Evolutionary conservation across 352 stramenopile genomes (phyloP).

Genomic region (Halophytophthora polymorphica): DNA sequence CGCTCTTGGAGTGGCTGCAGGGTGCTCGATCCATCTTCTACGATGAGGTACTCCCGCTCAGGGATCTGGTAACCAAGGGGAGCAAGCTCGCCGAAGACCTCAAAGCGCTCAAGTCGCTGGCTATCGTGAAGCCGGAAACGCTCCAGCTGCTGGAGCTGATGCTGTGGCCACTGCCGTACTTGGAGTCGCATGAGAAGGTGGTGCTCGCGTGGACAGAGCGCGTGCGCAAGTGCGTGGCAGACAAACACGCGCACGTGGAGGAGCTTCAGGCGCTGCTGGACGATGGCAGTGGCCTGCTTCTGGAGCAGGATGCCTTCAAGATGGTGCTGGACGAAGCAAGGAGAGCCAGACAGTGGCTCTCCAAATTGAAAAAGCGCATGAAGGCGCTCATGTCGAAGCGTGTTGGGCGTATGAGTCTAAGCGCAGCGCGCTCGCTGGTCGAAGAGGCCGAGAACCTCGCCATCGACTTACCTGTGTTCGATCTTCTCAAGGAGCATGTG

Average conservation of each 20-base stretch:
- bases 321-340: constrained; percentile 79
- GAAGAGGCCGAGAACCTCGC: constrained; percentile 79
- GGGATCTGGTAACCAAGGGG: constrained; percentile 57
- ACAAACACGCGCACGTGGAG: constrained; percentile 54
- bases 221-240: constrained; percentile 52
- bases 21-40: constrained; percentile 77
- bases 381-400: constrained; percentile 71
- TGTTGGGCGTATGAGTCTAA: constrained; percentile 59
- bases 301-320: constrained; percentile 78
- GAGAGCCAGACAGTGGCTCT: constrained; percentile 76
- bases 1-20: constrained; percentile 76
- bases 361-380: constrained; percentile 82
- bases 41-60: constrained; percentile 63
- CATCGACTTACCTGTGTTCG: constrained; percentile 72
- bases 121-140: constrained; percentile 25
- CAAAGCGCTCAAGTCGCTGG: constrained; percentile 14
- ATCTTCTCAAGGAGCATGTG: constrained; percentile 77
- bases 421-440: constrained; percentile 57
- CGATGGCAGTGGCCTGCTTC: constrained; percentile 51
- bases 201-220: constrained; percentile 61
- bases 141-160: constrained; percentile 45
- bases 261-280: constrained; percentile 57
- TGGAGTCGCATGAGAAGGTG: constrained; percentile 60
- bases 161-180: constrained; percentile 72
- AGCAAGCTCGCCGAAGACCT: constrained; percentile 34